Evolutionary conservation across 176 grass and related monocot species (phyloP).

Genomic region (Eragrostis curvula): DNA sequence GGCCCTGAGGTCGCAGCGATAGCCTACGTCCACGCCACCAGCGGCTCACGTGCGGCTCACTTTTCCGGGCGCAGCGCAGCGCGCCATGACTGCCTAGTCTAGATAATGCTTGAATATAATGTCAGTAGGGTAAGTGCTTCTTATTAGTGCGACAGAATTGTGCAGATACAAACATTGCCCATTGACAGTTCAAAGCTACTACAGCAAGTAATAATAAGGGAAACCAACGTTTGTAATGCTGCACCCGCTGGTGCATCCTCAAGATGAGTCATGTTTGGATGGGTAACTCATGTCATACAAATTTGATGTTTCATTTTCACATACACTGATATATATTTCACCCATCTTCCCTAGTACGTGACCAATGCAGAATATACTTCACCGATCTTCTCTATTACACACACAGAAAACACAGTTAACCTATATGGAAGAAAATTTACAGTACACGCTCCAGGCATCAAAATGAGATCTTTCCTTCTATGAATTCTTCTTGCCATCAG

Average conservation of each 20-base stretch:
- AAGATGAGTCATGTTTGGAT: background rate
- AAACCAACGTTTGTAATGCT: background rate
- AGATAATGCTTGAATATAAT: background rate
- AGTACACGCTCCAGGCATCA: background rate
- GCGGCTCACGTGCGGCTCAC: too few relatives aligned
- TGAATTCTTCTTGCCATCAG: constrained; percentile 69
- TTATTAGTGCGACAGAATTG: background rate
- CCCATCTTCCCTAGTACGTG: background rate
- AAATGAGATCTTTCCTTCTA: constrained; percentile 27
- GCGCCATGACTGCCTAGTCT: too few relatives aligned
- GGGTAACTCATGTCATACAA: background rate
- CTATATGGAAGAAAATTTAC: constrained; percentile 24
- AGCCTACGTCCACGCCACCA: too few relatives aligned
- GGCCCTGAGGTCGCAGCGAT: too few relatives aligned
- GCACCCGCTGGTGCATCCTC: too few relatives aligned
- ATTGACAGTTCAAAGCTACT: background rate
- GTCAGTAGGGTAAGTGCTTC: background rate
- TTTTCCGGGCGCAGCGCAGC: too few relatives aligned
- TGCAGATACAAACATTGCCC: background rate
- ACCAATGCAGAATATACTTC: background rate
- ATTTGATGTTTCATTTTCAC: background rate
- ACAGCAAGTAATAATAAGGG: background rate
- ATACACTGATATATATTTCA: background rate
- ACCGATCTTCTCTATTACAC: background rate
- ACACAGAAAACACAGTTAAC: background rate